These are phyloP conservation scores for Psilocybe tampanensis DNA, from an alignment of 768 basidiomycete species.

Conservation along the genomic window DNA sequence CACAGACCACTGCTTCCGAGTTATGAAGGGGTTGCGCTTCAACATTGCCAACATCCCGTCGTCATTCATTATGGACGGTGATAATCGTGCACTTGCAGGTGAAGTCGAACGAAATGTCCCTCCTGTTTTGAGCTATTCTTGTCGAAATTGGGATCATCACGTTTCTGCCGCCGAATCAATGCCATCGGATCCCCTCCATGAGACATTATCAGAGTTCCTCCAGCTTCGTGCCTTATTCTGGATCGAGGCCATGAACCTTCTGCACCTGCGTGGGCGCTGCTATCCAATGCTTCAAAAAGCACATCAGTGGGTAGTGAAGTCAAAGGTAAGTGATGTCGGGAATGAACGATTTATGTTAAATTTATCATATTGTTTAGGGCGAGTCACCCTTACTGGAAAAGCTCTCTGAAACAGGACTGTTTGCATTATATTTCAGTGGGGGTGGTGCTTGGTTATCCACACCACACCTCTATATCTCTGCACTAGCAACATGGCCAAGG, in stretches of 20 bases:
- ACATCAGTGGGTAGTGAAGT: slow-evolving; percentile 9
- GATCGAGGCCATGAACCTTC: slow-evolving; percentile 29
- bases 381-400: background rate
- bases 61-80: slow-evolving; percentile 12
- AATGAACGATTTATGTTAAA: background rate
- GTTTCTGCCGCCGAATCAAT: background rate
- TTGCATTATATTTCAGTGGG: slow-evolving; percentile 21
- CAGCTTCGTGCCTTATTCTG: slow-evolving; percentile 22
- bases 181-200: slow-evolving; percentile 5
- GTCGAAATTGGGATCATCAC: slow-evolving; percentile 15
- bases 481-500: slow-evolving; percentile 22
- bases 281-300: slow-evolving; percentile 18
- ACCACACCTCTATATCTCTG: slow-evolving; percentile 26
- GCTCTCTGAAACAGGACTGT: slow-evolving; percentile 14
- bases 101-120: slow-evolving; percentile 8
- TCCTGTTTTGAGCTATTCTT: slow-evolving; percentile 14
- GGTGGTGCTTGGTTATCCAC: slow-evolving; percentile 18
- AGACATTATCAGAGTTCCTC: slow-evolving; percentile 16
- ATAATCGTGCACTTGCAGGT: background rate
- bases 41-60: slow-evolving; percentile 19
- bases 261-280: slow-evolving; percentile 12
- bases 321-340: background rate
- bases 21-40: slow-evolving; percentile 14
- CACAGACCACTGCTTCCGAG: slow-evolving; percentile 9
- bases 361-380: slow-evolving; percentile 1